Base-by-base conservation (phyloP, 768 basidiomycete species). In the Lentinula lateritia region DNA sequence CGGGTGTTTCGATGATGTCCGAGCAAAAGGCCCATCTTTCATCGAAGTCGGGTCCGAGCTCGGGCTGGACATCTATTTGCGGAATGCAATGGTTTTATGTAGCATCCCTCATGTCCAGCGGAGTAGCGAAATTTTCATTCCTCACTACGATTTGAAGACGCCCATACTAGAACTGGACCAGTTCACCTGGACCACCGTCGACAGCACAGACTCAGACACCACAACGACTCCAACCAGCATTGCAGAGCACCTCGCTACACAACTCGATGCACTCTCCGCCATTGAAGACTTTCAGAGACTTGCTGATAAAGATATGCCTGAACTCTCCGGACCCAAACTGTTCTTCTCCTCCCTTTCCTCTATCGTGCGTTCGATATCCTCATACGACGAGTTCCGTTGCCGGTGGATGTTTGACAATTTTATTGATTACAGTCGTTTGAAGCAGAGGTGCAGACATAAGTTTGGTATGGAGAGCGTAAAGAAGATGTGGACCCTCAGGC, bases 11-110 rank as follows among this genome's bases (percentile, higher is more conserved):
- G 60, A 61, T 52, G 58, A 66, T 0, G 63, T 62, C 2, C 48
- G 61, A 4, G 54, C 65, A 57, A 32, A 66, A 2, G 63, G 67
- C 0, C 69, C 67, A 6, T 64, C 77, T n/a, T 76, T 69, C 66
- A 64, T 86, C 42, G 77, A 82, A 55, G 72, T 81, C 20, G 84
- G 83, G 13, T 65, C 75, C 39, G 84, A 87, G 70, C 78, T 76
- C 0, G 76, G 78, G 0, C 73, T 75, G 1, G 85, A 87, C 69
- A 78, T 87, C n/a, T 82, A 85, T 65, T 73, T 86, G 34, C 81
- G 85, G 20, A 86, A 86, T 53, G 78, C 83, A 10, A 80, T 83
- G 69, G 74, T 86, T 50, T 78, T 87, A 13, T 63, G 83, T 83
- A 65, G 79, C 78, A 5, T 81, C 82, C 66, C 83, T 82, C 41